Conservation (phyloP, 352 stramenopile genomes). For the Saprolegnia parasitica region DNA sequence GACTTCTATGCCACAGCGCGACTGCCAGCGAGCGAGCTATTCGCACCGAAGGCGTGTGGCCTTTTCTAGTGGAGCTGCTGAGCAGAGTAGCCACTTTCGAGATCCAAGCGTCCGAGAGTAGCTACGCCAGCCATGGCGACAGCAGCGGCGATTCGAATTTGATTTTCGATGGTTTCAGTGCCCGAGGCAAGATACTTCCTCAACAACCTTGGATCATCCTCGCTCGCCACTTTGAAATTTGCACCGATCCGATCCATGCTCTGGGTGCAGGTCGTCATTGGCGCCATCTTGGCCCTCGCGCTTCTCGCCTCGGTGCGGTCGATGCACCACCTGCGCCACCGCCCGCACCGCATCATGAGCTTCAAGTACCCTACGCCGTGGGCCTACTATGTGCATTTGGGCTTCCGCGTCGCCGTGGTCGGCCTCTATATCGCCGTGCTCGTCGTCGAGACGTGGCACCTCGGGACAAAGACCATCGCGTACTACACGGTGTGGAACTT, state of each 20-base stretch:
- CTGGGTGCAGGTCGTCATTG: slow-evolving; percentile 3
- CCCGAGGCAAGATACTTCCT: not conserved
- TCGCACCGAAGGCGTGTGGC: too few species aligned
- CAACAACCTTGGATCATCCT: too few species aligned
- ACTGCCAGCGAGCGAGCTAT: too few species aligned
- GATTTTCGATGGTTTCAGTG: not conserved
- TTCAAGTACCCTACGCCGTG: not conserved
- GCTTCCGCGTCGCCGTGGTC: slow-evolving; percentile 12
- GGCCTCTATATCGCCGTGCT: slow-evolving; percentile 15
- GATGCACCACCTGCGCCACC: not conserved
- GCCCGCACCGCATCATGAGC: not conserved
- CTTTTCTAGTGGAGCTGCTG: too few species aligned
- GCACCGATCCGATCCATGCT: not conserved
- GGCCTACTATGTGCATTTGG: not conserved
- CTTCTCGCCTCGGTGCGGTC: not conserved
- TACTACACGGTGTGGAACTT: slow-evolving; percentile 24
- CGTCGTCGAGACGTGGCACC: not conserved
- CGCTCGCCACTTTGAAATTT: too few species aligned
- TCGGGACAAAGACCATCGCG: not conserved
- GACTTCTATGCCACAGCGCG: too few species aligned
- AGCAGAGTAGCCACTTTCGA: too few species aligned
- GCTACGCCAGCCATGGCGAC: too few species aligned
- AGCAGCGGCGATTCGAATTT: not conserved
- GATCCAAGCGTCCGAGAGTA: too few species aligned
- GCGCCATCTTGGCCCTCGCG: not conserved